Base-by-base conservation (phyloP, 2,329 filamentous ascomycete genomes). In the Allantophomopsis lycopodina region DNA sequence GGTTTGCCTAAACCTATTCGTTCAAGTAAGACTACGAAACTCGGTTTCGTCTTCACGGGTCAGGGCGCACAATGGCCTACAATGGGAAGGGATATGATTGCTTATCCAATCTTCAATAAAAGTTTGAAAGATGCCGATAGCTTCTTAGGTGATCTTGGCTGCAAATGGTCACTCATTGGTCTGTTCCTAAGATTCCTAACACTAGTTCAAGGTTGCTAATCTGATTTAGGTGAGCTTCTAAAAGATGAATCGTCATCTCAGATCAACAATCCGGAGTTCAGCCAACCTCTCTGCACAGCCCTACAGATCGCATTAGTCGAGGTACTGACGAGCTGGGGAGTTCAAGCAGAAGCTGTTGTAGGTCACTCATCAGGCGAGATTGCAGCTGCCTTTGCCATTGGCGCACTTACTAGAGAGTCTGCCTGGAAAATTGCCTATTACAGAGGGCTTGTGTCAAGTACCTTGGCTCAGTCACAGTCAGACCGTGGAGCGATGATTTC, bases 401-500 rank as follows among this genome's bases (percentile, higher is more conserved):
- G 52, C 5, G 47, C 47, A 7, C 14, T 61, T 5, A 46, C 37
- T 7, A 13, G 36, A 6, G 21, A 42, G 23, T 39, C 36, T 2
- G 46, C 46, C n/a, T 42, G 46, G 38, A 40, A 41, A n/a, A 43
- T 52, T 13, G 44, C 50, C 2, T 54, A 49, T 32, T 47, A 46
- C 31, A 35, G 51, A 28, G 51, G 51, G 7, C 13, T 42, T 11
- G 37, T 41, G 16, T 14, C 42, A n/a, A n/a, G n/a, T 4, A 35
- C n/a, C 10, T 35, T 35, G 31, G 15, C 36, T 30, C 10, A 31
- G 23, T 18, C 46, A 44, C 31, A 40, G n/a, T n/a, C 4, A 20
- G 30, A 7, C 41, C 55, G 12, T 67, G 67, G 1, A 58, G 55
- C n/a, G 1, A 73, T 74, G 70, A 48, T 71, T 32, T 68, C 68